A percentile compares a stretch with the other conserved stretches of the same genome.
phyloP scores from a whole-genome alignment of 352 stramenopile genomes.

The Aphanomyces stellatus region DNA sequence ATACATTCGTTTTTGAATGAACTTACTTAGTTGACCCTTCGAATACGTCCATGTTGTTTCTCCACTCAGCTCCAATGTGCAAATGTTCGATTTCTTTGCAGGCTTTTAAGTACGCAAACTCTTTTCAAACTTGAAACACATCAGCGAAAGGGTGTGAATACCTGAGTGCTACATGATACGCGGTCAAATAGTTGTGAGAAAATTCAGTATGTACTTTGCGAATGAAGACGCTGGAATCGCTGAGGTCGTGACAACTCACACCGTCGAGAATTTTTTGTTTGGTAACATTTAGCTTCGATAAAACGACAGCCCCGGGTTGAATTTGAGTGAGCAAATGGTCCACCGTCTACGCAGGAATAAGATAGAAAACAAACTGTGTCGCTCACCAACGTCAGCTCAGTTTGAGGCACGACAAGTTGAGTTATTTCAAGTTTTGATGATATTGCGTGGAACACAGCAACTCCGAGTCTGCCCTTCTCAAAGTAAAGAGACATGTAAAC shows the following conservation, averaged over 20 bases:
- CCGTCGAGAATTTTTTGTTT: not conserved
- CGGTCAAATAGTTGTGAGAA: too few species aligned
- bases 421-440: constrained; percentile 58
- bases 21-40: not conserved
- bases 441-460: constrained; percentile 65
- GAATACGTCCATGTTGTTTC: constrained; percentile 21
- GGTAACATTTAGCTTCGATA: constrained; percentile 1
- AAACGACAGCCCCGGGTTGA: not conserved
- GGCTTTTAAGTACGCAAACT: constrained; percentile 68
- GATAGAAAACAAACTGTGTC: not conserved
- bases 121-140: constrained; percentile 26
- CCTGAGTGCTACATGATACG: constrained; percentile 39
- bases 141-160: too few species aligned
- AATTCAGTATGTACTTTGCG: not conserved
- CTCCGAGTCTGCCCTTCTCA: constrained; percentile 52
- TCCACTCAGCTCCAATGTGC: constrained; percentile 39
- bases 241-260: not conserved
- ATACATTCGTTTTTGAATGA: not conserved
- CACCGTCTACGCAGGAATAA: not conserved
- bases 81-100: constrained; percentile 60
- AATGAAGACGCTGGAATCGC: not conserved
- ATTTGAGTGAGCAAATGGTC: constrained; percentile 4
- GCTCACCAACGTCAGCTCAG: constrained; percentile 27
- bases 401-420: constrained; percentile 34
- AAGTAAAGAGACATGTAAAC: constrained; percentile 65